A percentile compares a stretch with the other conserved stretches of the same genome.
These are phyloP conservation scores for Pholiota molesta DNA, from an alignment of 768 basidiomycete genomes.

Conservation along the genomic window DNA sequence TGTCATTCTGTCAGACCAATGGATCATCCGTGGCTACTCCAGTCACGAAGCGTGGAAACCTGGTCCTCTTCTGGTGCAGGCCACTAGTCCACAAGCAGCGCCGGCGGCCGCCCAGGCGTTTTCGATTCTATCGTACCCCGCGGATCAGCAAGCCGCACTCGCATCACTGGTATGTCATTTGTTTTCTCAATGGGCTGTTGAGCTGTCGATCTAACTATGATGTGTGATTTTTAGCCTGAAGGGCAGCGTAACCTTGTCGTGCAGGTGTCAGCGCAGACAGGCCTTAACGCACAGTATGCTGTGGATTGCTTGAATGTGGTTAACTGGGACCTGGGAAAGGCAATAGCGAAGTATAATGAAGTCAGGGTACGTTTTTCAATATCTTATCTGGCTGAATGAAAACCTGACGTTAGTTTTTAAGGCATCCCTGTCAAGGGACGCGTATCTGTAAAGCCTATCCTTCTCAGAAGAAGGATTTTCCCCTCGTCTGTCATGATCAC, in stretches of 20 bases:
- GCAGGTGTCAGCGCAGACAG: conserved; percentile 72
- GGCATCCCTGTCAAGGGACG: conserved; percentile 55
- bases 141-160: conserved; percentile 54
- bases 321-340: conserved; percentile 80
- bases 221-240: conserved; percentile 52
- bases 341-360: conserved; percentile 83
- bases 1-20: conserved; percentile 86
- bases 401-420: conserved; percentile 23
- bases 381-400: conserved; percentile 9
- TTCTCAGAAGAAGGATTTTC: neutral
- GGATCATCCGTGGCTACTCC: conserved; percentile 83
- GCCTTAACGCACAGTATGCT: conserved; percentile 78
- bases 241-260: conserved; percentile 71
- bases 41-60: conserved; percentile 78
- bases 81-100: conserved; percentile 32
- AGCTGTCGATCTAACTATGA: neutral
- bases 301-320: conserved; percentile 87
- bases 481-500: neutral
- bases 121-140: conserved; percentile 34
- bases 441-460: conserved; percentile 41
- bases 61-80: conserved; percentile 76
- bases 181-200: conserved; percentile 8
- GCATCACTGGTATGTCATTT: conserved; percentile 55
- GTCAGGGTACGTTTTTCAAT: conserved; percentile 70
- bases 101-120: conserved; percentile 25